Percentiles rank a stretch among this genome's conserved stretches.
Evolutionary conservation across 1,139 yeast species (phyloP).

Genomic region (Tardiomyces depauwii): DNA sequence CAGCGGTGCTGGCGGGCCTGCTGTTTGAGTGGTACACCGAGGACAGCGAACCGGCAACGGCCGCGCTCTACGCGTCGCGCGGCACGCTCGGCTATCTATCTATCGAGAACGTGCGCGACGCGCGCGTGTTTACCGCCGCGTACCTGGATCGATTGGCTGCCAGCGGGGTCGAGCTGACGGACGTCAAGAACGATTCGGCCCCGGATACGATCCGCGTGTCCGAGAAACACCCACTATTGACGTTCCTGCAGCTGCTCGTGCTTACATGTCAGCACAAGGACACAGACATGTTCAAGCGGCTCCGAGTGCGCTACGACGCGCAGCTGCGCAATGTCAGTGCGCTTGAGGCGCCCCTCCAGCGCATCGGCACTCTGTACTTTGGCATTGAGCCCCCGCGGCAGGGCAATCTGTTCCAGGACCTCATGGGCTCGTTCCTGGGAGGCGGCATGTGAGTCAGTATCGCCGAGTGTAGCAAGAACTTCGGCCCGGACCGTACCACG

Average conservation of each 20-base stretch:
- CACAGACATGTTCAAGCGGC: slow-evolving; percentile 39
- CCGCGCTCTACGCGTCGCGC: slow-evolving; percentile 43
- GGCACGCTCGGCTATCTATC: slow-evolving; percentile 62
- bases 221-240: slow-evolving; percentile 34
- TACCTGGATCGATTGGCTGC: slow-evolving; percentile 25
- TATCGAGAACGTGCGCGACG: slow-evolving; percentile 51
- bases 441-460: too few species aligned
- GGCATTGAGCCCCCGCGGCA: slow-evolving; percentile 49
- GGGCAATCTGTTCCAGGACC: slow-evolving; percentile 63
- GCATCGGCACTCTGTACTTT: slow-evolving; percentile 41
- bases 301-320: slow-evolving; percentile 44
- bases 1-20: slow-evolving; percentile 41
- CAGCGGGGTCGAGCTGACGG: slow-evolving; percentile 1
- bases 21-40: slow-evolving; percentile 47
- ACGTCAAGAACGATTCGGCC: neutral
- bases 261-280: slow-evolving; percentile 48
- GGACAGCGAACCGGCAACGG: slow-evolving; percentile 19
- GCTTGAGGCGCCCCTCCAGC: slow-evolving; percentile 19
- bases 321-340: slow-evolving; percentile 31
- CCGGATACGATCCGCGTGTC: slow-evolving; percentile 16
- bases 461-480: too few species aligned
- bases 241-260: slow-evolving; percentile 60
- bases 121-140: slow-evolving; percentile 32
- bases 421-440: slow-evolving; percentile 49
- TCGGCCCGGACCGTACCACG: too few species aligned